Evolutionary conservation across 2,329 filamentous ascomycete species (phyloP).

Genomic region (Chrysosporium queenslandicum): DNA sequence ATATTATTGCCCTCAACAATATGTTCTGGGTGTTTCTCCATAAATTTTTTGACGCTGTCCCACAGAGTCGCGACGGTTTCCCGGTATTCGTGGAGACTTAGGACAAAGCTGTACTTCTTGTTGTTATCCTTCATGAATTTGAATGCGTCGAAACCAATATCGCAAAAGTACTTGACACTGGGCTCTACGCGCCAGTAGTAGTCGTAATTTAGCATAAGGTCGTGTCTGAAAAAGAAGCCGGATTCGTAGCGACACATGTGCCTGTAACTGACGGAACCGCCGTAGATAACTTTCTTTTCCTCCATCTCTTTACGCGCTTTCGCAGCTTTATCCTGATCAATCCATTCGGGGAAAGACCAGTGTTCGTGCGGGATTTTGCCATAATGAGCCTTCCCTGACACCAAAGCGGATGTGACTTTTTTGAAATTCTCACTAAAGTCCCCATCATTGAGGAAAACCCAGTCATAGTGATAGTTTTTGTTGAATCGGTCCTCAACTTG

Average conservation of each 20-base stretch:
- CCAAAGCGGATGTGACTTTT: constrained; percentile 74
- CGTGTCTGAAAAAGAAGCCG: constrained; percentile 97
- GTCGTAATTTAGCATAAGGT: constrained; percentile 88
- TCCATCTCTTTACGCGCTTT: constrained; percentile 92
- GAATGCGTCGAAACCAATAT: constrained; percentile 93
- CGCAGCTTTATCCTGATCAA: constrained; percentile 86
- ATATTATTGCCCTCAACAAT: constrained; percentile 75
- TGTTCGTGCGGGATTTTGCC: constrained; percentile 83
- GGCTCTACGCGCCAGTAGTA: constrained; percentile 99
- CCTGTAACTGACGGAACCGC: constrained; percentile 90
- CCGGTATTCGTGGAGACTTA: constrained; percentile 91
- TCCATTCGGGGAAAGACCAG: constrained; percentile 94
- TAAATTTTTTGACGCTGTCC: constrained; percentile 92
- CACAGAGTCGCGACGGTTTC: constrained; percentile 95
- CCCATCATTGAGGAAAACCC: constrained; percentile 97
- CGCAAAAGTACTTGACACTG: constrained; percentile 90
- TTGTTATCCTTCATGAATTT: constrained; percentile 89
- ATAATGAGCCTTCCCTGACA: constrained; percentile 89
- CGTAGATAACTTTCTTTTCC: constrained; percentile 92
- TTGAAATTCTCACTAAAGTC: constrained; percentile 91
- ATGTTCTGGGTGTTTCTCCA: constrained; percentile 79
- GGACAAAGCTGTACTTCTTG: constrained; percentile 96
- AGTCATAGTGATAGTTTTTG: constrained; percentile 91
- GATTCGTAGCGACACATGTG: constrained; percentile 99
- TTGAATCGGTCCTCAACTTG: constrained; percentile 98